These are phyloP conservation scores for Bretschneidera sinensis DNA, from an alignment of 345 rosid genomes.

Conservation along the genomic window DNA sequence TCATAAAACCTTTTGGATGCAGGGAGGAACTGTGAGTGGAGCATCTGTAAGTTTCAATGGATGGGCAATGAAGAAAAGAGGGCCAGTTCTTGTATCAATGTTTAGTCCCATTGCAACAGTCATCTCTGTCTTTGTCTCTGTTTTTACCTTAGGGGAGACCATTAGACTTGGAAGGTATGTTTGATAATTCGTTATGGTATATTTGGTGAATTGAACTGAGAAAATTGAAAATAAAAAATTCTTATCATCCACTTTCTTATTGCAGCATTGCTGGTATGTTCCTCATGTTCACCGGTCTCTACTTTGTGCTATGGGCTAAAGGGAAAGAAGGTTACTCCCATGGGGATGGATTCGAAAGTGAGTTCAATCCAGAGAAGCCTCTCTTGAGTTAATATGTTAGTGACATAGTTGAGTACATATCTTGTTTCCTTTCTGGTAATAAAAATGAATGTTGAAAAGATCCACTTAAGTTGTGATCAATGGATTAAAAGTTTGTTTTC, in stretches of 20 bases:
- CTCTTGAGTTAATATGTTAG: slow-evolving; percentile 41
- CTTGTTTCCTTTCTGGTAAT: no score
- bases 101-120: slow-evolving; percentile 77
- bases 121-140: slow-evolving; percentile 56
- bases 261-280: slow-evolving; percentile 82
- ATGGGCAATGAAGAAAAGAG: slow-evolving; percentile 92
- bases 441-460: no score
- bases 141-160: slow-evolving; percentile 53
- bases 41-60: slow-evolving; percentile 77
- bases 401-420: no score
- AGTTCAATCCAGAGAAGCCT: slow-evolving; percentile 57
- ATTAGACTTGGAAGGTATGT: slow-evolving; percentile 65
- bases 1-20: no score
- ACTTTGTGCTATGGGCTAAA: slow-evolving; percentile 90
- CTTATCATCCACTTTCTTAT: neutral
- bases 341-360: slow-evolving; percentile 31
- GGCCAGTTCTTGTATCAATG: slow-evolving; percentile 84
- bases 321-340: slow-evolving; percentile 52
- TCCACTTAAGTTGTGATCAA: no score
- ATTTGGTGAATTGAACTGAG: no score
- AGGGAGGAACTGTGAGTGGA: slow-evolving; percentile 70
- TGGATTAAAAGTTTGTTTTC: no score
- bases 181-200: no score
- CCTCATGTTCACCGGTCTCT: slow-evolving; percentile 74
- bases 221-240: no score